phyloP scores from a whole-genome alignment of 164 flowering plant genomes.

The Kingdonia uniflora region DNA sequence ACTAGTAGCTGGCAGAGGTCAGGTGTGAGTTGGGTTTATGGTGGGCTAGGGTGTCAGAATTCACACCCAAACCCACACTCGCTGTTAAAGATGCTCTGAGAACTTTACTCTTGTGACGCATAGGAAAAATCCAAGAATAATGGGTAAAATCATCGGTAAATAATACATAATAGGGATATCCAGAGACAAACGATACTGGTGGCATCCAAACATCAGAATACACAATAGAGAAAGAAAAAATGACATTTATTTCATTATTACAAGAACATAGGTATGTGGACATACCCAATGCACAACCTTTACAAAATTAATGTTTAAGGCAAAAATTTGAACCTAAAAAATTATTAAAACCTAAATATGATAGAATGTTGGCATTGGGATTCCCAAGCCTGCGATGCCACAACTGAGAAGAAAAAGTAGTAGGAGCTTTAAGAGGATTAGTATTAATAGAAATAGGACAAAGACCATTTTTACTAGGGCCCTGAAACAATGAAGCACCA shows the following conservation, averaged over 20 bases:
- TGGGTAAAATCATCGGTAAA: neutral
- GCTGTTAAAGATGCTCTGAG: no score
- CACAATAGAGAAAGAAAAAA: neutral
- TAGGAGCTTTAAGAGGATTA: neutral
- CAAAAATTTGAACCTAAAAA: neutral
- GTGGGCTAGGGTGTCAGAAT: no score
- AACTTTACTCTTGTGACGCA: no score
- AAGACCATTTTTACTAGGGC: neutral
- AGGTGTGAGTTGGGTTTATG: neutral
- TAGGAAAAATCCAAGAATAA: no score
- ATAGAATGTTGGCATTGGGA: neutral
- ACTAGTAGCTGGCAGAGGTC: neutral
- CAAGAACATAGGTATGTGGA: neutral
- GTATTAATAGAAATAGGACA: neutral
- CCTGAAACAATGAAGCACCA: neutral
- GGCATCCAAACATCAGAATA: slow-evolving; percentile 1
- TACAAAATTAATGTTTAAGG: neutral
- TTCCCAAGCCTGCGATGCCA: no score
- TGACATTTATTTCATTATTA: neutral
- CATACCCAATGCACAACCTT: neutral
- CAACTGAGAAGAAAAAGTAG: no score
- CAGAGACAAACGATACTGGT: neutral
- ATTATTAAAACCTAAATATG: neutral
- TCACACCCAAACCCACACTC: no score
- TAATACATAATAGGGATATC: neutral